These are phyloP conservation scores for Rhizopus stolonifer DNA, from an alignment of 371 early-diverging fungal genomes.

Conservation along the genomic window DNA sequence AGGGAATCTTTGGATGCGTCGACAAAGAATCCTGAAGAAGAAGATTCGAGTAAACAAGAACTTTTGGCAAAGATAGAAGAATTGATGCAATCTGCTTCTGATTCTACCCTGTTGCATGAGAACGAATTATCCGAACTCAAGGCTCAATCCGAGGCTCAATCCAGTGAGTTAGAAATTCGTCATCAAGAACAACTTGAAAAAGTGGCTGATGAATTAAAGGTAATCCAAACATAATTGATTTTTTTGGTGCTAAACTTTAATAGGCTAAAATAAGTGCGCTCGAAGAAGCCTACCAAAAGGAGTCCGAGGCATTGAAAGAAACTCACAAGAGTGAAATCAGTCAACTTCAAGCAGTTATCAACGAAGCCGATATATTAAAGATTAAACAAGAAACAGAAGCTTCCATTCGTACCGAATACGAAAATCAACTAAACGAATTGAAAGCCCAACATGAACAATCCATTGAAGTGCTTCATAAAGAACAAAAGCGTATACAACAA, in stretches of 20 bases:
- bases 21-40: constrained; percentile 11
- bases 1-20: constrained; percentile 15
- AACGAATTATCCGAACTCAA: constrained; percentile 19
- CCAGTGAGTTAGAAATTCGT: constrained; percentile 6
- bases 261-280: constrained; percentile 18
- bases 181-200: constrained; percentile 14
- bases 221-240: too few species aligned
- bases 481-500: constrained; percentile 17
- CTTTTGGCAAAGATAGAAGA: constrained; percentile 20
- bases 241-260: too few species aligned
- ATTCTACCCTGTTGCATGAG: constrained; percentile 3
- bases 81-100: constrained; percentile 9
- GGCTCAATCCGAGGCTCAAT: constrained; percentile 3
- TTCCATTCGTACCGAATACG: constrained; percentile 8
- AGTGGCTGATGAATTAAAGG: constrained; percentile 11
- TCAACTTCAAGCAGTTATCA: constrained; percentile 19
- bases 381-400: constrained; percentile 22
- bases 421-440: constrained; percentile 11
- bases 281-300: constrained; percentile 11
- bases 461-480: constrained; percentile 7
- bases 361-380: constrained; percentile 20
- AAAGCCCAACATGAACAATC: constrained; percentile 10
- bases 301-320: constrained; percentile 11
- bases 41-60: constrained; percentile 14
- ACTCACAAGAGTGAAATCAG: constrained; percentile 16